Conservation (phyloP, 352 stramenopile genomes). For the Phytophthora agathidicida region DNA sequence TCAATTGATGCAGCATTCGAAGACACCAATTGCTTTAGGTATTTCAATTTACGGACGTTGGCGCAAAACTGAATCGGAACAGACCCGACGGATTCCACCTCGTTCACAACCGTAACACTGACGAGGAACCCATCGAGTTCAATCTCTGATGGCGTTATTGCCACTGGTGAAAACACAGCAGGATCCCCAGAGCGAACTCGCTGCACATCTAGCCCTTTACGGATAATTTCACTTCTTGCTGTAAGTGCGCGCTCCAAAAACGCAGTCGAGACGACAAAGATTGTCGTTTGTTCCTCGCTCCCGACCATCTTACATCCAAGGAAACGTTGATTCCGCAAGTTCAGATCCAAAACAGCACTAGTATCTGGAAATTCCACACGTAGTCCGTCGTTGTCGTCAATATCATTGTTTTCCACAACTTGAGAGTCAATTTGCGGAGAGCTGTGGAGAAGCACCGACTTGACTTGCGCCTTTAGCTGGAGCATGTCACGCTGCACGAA, state of each 20-base stretch:
- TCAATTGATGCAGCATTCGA: not conserved
- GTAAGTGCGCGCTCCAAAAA: slow-evolving; percentile 49
- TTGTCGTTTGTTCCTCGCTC: slow-evolving; percentile 34
- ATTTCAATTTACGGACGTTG: slow-evolving; percentile 12
- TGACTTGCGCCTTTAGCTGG: slow-evolving; percentile 42
- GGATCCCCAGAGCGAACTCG: not conserved
- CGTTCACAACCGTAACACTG: slow-evolving; percentile 22
- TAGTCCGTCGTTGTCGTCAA: slow-evolving; percentile 14
- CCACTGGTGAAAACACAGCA: not conserved
- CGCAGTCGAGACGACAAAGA: slow-evolving; percentile 40
- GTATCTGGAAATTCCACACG: slow-evolving; percentile 29
- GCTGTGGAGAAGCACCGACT: slow-evolving; percentile 14
- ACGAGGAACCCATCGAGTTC: slow-evolving; percentile 26
- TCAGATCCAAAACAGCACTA: slow-evolving; percentile 30
- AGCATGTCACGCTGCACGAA: slow-evolving; percentile 57
- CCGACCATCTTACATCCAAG: slow-evolving; percentile 47
- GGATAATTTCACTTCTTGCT: slow-evolving; percentile 49
- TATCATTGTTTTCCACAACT: not conserved
- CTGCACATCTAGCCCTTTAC: slow-evolving; percentile 4
- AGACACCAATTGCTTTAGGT: not conserved
- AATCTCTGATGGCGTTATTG: slow-evolving; percentile 13
- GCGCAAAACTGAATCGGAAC: slow-evolving; percentile 26
- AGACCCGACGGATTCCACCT: slow-evolving; percentile 16
- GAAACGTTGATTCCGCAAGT: slow-evolving; percentile 32
- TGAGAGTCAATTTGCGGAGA: slow-evolving; percentile 5